phyloP scores from a whole-genome alignment of 495 filamentous ascomycete genomes.

The Baudoinia panamericana region DNA sequence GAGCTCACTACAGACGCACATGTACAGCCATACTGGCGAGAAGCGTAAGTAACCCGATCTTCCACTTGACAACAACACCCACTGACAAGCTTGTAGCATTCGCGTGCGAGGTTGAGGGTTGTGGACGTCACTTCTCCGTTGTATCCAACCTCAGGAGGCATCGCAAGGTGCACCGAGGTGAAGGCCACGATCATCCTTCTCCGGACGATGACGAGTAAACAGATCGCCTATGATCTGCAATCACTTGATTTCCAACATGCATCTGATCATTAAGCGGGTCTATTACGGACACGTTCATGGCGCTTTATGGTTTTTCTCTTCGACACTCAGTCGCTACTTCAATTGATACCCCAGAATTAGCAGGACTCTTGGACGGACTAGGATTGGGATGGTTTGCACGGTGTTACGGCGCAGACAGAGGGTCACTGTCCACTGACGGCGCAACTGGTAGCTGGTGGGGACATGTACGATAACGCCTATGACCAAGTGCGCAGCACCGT shows the following conservation, averaged over 20 bases:
- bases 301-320: background rate
- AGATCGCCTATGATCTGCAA: background rate
- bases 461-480: too few relatives aligned
- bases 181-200: constrained; percentile 38
- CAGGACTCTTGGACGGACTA: background rate
- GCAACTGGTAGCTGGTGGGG: too few relatives aligned
- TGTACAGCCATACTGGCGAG: constrained; percentile 98
- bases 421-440: background rate
- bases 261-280: background rate
- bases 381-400: background rate
- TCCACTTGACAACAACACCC: constrained; percentile 8
- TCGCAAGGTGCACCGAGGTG: constrained; percentile 91
- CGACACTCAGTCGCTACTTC: constrained; percentile 7
- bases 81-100: constrained; percentile 55
- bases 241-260: too few relatives aligned
- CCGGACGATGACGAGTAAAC: constrained; percentile 26
- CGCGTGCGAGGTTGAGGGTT: constrained; percentile 85
- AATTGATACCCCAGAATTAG: constrained; percentile 11
- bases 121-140: constrained; percentile 92
- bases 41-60: constrained; percentile 63
- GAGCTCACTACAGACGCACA: constrained; percentile 92
- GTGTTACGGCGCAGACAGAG: constrained; percentile 6
- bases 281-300: background rate
- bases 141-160: constrained; percentile 92
- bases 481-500: too few relatives aligned